A percentile compares a stretch with the other conserved stretches of the same genome.
These are phyloP conservation scores for Fusarium begoniae DNA, from an alignment of 2,329 filamentous ascomycete species.

Conservation along the genomic window DNA sequence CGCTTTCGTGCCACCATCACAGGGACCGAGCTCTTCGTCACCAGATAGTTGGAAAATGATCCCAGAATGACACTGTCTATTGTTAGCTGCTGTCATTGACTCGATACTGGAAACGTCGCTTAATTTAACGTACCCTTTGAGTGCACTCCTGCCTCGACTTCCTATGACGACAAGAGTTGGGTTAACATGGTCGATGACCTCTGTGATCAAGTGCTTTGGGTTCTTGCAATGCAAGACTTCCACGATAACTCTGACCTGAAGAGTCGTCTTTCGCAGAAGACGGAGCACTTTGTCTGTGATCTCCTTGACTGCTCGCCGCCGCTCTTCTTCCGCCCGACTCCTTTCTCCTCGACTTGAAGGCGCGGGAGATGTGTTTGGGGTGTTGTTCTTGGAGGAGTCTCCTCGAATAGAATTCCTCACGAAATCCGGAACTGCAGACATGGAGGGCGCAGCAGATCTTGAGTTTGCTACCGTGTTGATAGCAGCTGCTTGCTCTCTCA, in stretches of 20 bases:
- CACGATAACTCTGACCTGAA: constrained; percentile 92
- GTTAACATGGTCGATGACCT: constrained; percentile 93
- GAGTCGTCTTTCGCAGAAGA: constrained; percentile 85
- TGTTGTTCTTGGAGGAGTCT: constrained; percentile 46
- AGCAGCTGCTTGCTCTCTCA: constrained; percentile 78
- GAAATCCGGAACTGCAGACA: constrained; percentile 49
- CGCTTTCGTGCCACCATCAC: constrained; percentile 98
- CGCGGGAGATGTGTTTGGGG: constrained; percentile 57
- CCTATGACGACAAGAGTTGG: constrained; percentile 94
- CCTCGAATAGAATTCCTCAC: constrained; percentile 44
- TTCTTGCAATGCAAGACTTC: constrained; percentile 99
- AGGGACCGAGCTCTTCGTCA: constrained; percentile 94
- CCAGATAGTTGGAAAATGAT: constrained; percentile 96
- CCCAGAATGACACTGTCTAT: constrained; percentile 82
- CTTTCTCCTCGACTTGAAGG: constrained; percentile 60
- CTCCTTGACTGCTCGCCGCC: constrained; percentile 80
- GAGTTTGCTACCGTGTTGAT: constrained; percentile 69
- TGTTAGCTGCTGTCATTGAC: constrained; percentile 44
- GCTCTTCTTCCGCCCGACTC: constrained; percentile 77
- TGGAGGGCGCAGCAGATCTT: constrained; percentile 46
- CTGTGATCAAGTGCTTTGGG: constrained; percentile 93
- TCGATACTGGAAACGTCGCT: neutral
- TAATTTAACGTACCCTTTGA: constrained; percentile 79
- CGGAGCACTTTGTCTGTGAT: constrained; percentile 88
- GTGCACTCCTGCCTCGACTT: constrained; percentile 86